Percentiles rank a stretch among this genome's conserved stretches.
Evolutionary conservation across 2,329 filamentous ascomycete genomes (phyloP).

Genomic region (Akanthomyces uredinophilus): DNA sequence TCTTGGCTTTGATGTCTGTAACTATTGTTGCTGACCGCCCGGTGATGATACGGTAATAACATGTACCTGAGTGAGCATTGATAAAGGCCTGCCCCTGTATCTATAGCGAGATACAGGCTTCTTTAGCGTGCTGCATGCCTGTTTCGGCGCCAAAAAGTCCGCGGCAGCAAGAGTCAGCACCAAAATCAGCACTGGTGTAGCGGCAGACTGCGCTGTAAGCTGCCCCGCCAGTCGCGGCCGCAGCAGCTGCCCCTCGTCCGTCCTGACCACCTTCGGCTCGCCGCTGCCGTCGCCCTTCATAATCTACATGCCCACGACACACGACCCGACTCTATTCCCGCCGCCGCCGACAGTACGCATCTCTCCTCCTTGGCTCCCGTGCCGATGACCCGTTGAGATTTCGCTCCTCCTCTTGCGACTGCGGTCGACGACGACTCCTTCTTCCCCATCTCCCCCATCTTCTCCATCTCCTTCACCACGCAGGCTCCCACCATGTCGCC

Average conservation of each 20-base stretch:
- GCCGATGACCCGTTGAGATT: conserved; percentile 1
- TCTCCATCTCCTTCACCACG: neutral
- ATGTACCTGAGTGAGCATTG: too few species aligned
- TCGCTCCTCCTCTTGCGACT: neutral
- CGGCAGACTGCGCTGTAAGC: neutral
- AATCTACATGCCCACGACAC: neutral
- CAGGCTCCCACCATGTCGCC: conserved; percentile 1
- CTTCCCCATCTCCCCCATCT: neutral
- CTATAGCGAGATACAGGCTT: too few species aligned
- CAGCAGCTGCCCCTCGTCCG: neutral
- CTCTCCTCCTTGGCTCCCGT: neutral
- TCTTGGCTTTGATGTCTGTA: neutral
- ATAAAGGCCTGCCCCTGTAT: too few species aligned
- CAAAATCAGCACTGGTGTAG: too few species aligned
- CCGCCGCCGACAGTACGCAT: neutral
- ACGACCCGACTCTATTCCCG: neutral
- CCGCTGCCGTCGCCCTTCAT: neutral
- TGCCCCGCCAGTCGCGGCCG: neutral
- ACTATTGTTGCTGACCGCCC: too few species aligned
- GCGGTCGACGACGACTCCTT: neutral
- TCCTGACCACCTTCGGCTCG: neutral
- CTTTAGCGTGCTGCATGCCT: neutral
- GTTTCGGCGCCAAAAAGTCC: neutral
- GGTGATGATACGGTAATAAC: too few species aligned
- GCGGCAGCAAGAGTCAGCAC: neutral